phyloP scores from a whole-genome alignment of 169 alveolate species.

The Plasmodium gallinaceum region DNA sequence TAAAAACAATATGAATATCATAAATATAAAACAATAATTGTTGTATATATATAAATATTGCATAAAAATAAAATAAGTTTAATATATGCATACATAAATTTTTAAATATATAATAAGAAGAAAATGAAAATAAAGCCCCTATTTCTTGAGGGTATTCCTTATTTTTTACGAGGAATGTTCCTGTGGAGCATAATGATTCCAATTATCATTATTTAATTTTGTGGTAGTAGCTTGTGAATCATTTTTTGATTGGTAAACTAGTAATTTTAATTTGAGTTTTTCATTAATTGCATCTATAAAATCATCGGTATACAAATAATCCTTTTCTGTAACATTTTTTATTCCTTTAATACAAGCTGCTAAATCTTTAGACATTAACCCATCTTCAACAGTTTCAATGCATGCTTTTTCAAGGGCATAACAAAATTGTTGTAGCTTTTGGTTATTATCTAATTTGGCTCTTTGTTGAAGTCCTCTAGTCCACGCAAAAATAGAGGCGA shows the following conservation, averaged over 20 bases:
- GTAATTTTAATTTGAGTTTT: conserved; percentile 75
- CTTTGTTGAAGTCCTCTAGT: conserved; percentile 92
- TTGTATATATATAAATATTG: too few relatives aligned
- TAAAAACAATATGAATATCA: too few relatives aligned
- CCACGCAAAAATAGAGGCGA: conserved; percentile 97
- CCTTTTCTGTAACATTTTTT: conserved; percentile 77
- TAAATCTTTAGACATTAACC: conserved; percentile 95
- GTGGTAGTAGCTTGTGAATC: conserved; percentile 31
- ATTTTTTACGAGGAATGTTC: conserved; percentile 77
- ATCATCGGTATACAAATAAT: conserved; percentile 77
- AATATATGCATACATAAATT: too few relatives aligned
- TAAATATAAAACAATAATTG: too few relatives aligned
- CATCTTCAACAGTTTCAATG: conserved; percentile 92
- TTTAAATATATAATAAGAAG: too few relatives aligned
- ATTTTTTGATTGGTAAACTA: conserved; percentile 59
- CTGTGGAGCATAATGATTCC: conserved; percentile 83
- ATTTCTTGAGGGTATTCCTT: neutral
- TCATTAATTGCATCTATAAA: conserved; percentile 80
- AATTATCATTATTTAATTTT: conserved; percentile 78
- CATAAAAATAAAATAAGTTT: too few relatives aligned
- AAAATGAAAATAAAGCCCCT: too few relatives aligned
- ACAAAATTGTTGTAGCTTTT: conserved; percentile 87
- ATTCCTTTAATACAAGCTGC: conserved; percentile 82
- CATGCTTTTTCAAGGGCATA: conserved; percentile 91
- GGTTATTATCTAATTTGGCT: conserved; percentile 92